phyloP scores from a whole-genome alignment of 306 rosid species.

The Datisca glomerata region DNA sequence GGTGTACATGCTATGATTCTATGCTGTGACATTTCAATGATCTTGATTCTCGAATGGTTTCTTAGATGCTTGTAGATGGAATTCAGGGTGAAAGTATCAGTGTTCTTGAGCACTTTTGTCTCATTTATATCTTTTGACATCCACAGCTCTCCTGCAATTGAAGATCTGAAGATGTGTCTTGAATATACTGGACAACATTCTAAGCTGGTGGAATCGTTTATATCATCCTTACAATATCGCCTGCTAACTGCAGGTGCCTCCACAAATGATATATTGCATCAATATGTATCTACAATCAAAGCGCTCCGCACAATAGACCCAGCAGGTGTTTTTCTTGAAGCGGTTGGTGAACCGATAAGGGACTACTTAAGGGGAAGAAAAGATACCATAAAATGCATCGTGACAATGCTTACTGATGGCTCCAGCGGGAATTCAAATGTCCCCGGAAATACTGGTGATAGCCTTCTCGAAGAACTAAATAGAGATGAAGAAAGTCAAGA shows the following conservation, averaged over 20 bases:
- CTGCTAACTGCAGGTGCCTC: conserved; percentile 98
- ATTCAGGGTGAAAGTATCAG: no score
- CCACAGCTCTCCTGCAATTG: conserved; percentile 85
- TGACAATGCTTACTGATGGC: conserved; percentile 95
- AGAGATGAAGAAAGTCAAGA: conserved; percentile 89
- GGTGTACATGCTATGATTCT: no score
- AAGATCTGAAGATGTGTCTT: conserved; percentile 84
- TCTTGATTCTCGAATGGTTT: conserved; percentile 2
- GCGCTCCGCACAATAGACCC: conserved; percentile 94
- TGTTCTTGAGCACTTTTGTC: no score
- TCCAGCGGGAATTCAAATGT: conserved; percentile 69
- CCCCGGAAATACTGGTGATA: conserved; percentile 85
- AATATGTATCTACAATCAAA: conserved; percentile 89
- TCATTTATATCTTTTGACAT: background rate
- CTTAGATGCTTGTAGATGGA: conserved; percentile 1
- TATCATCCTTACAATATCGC: conserved; percentile 83
- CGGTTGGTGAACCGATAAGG: conserved; percentile 94
- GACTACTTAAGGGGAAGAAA: conserved; percentile 94
- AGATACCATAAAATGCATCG: conserved; percentile 95
- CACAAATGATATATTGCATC: conserved; percentile 95
- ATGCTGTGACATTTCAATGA: background rate
- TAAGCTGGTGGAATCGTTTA: conserved; percentile 91
- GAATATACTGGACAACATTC: conserved; percentile 97
- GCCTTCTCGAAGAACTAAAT: conserved; percentile 97
- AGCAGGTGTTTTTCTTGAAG: conserved; percentile 95